phyloP scores from a whole-genome alignment of 2,329 filamentous ascomycete species.

The Phialocephala sp. region DNA sequence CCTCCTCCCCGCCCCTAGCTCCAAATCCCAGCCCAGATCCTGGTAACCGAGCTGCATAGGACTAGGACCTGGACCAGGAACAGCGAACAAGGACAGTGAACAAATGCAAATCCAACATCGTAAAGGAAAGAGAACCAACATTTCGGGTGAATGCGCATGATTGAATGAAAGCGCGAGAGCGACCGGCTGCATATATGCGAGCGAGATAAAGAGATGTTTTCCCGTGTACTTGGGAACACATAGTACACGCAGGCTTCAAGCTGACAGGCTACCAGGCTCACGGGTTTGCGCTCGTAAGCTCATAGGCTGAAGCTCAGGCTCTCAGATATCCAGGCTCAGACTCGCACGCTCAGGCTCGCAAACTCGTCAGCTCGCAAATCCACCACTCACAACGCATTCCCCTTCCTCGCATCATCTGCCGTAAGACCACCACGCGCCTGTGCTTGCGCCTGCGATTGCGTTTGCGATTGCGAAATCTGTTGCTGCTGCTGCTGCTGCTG shows the following conservation, averaged over 20 bases:
- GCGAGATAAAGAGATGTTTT: too few species aligned
- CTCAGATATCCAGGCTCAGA: conserved; percentile 11
- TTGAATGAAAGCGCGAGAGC: too few species aligned
- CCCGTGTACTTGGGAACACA: too few species aligned
- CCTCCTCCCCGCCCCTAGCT: too few species aligned
- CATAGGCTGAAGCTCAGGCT: conserved; percentile 13
- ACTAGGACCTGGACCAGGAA: not conserved
- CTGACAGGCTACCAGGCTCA: too few species aligned
- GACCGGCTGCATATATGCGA: too few species aligned
- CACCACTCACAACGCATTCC: conserved; percentile 28
- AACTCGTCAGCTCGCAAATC: not conserved
- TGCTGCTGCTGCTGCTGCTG: not conserved
- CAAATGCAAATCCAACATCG: too few species aligned
- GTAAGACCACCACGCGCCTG: conserved; percentile 14
- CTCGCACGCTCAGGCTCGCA: not conserved
- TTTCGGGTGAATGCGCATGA: not conserved
- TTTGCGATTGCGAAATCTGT: not conserved
- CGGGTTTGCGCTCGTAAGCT: too few species aligned
- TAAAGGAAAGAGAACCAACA: not conserved
- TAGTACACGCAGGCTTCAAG: too few species aligned
- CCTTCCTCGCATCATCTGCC: conserved; percentile 35
- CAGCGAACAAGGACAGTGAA: too few species aligned
- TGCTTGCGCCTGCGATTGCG: too few species aligned
- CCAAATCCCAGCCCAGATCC: not conserved
- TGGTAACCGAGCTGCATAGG: too few species aligned